Conservation (phyloP, 2,329 filamentous ascomycete species). For the Alternaria tenuissima region DNA sequence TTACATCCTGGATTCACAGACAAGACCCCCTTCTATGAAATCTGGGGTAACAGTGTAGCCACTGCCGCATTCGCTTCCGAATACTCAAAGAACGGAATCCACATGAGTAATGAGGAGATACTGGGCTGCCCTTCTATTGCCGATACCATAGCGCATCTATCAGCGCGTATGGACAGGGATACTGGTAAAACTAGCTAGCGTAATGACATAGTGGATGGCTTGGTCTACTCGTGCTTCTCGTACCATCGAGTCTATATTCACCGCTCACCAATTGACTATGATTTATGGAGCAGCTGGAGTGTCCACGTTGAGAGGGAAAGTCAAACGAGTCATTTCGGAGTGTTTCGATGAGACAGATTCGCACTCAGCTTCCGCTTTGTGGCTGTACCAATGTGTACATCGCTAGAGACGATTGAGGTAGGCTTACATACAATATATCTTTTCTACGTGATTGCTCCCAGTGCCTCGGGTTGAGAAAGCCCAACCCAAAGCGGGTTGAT, state of each 20-base stretch:
- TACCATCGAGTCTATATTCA: too few relatives aligned
- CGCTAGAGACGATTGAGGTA: too few relatives aligned
- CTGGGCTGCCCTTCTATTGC: not conserved
- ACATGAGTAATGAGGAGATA: conserved; percentile 1
- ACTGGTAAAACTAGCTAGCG: not conserved
- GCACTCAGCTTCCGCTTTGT: too few relatives aligned
- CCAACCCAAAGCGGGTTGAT: not conserved
- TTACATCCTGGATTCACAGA: conserved; percentile 6
- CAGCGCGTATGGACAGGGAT: not conserved
- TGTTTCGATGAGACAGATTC: too few relatives aligned
- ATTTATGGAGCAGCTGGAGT: too few relatives aligned
- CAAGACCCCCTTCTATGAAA: conserved; percentile 5
- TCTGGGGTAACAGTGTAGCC: conserved; percentile 4
- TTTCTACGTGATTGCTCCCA: too few relatives aligned
- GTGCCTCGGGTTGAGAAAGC: too few relatives aligned
- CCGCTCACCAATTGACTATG: too few relatives aligned
- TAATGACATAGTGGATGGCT: not conserved
- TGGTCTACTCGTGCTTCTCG: accelerated
- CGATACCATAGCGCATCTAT: not conserved
- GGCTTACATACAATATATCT: too few relatives aligned
- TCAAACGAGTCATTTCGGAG: too few relatives aligned
- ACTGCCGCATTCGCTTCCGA: conserved; percentile 3
- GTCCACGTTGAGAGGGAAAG: too few relatives aligned
- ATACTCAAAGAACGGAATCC: not conserved
- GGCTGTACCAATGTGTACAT: too few relatives aligned